Conservation (phyloP, 345 rosid species). For the Syzygium oleosum region DNA sequence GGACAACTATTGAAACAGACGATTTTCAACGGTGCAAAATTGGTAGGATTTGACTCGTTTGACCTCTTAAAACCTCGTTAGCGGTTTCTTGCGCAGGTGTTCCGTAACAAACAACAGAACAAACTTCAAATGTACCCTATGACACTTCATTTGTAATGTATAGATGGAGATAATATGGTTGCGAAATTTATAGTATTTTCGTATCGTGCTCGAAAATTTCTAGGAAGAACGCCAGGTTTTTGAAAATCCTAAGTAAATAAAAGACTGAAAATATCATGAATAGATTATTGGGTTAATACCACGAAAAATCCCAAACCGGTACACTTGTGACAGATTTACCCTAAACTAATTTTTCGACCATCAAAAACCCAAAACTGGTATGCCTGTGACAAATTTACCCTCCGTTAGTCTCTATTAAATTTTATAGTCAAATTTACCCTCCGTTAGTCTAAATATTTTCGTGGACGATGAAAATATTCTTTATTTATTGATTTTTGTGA, state of each 20-base stretch:
- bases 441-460: no score
- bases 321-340: no score
- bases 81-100: neutral
- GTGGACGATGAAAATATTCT: no score
- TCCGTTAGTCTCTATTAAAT: no score
- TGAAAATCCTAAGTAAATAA: neutral
- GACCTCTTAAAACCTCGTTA: neutral
- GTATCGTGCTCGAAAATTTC: accelerated
- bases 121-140: neutral
- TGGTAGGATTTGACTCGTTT: neutral
- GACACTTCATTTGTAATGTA: neutral
- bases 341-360: no score
- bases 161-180: neutral
- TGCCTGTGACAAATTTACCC: no score
- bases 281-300: neutral
- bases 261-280: neutral
- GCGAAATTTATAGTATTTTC: neutral
- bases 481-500: no score
- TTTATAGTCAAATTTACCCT: no score
- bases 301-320: no score
- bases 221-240: neutral
- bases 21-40: neutral
- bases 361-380: no score
- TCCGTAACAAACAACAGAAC: neutral
- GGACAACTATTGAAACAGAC: neutral